A percentile compares a stretch with the other conserved stretches of the same genome.
Conservation (phyloP, 495 filamentous ascomycete species). For the Hypoxylon fragiforme region DNA sequence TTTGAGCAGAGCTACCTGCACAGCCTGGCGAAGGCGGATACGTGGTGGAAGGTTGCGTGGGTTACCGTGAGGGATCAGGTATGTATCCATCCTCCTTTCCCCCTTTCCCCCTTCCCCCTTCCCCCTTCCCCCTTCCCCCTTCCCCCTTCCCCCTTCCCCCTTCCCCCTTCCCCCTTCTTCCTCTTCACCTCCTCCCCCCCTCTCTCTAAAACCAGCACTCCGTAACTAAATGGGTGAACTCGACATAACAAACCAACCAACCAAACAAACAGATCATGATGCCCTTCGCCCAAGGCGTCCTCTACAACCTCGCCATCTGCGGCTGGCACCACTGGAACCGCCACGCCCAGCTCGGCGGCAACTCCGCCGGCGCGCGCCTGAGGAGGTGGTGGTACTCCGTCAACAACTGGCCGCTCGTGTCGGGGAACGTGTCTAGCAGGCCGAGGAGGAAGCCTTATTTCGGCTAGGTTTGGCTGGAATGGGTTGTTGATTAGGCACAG, state of each 20-base stretch:
- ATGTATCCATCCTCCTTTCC: slow-evolving; percentile 7
- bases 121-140: background rate
- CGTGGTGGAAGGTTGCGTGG: slow-evolving; percentile 73
- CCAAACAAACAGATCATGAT: slow-evolving; percentile 69
- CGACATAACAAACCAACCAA: too few relatives aligned
- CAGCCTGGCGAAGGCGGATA: slow-evolving; percentile 75
- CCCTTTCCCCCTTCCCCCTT: too few relatives aligned
- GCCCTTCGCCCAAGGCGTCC: slow-evolving; percentile 77
- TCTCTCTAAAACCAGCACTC: too few relatives aligned
- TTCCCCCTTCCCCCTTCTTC: background rate
- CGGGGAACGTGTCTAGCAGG: background rate
- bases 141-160: background rate
- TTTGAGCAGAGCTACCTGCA: slow-evolving; percentile 98
- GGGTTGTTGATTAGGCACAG: too few relatives aligned
- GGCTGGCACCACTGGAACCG: slow-evolving; percentile 88
- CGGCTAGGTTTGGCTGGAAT: background rate
- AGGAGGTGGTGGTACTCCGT: slow-evolving; percentile 90
- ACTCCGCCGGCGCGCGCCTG: slow-evolving; percentile 67
- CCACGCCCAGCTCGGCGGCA: slow-evolving; percentile 68
- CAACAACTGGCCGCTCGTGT: slow-evolving; percentile 74
- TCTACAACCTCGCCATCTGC: slow-evolving; percentile 77
- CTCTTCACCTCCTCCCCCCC: too few relatives aligned
- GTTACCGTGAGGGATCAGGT: slow-evolving; percentile 92
- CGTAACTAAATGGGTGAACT: too few relatives aligned
- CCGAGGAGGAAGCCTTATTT: background rate